These are phyloP conservation scores for Dothiorella sarmentorum DNA, from an alignment of 2,329 filamentous ascomycete genomes.

Conservation along the genomic window DNA sequence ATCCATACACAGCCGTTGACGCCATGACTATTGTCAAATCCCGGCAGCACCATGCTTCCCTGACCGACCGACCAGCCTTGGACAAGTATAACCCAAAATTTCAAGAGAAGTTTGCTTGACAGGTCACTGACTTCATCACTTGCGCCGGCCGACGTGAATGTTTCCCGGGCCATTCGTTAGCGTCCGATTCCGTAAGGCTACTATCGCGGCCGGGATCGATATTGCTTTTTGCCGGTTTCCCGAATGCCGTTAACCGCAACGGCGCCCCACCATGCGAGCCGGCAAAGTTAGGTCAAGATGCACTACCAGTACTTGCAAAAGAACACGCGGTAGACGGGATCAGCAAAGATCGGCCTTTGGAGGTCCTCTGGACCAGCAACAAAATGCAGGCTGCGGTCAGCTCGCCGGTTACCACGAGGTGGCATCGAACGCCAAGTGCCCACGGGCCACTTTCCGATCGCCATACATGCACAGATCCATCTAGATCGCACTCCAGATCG, in stretches of 20 bases:
- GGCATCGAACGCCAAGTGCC: neutral
- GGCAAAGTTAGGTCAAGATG: neutral
- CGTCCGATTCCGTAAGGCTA: neutral
- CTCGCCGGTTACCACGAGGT: neutral
- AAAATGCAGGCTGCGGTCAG: neutral
- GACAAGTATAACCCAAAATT: neutral
- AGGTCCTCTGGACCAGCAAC: neutral
- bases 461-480: constrained; percentile 1
- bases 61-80: neutral
- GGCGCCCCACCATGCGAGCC: neutral
- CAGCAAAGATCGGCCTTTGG: neutral
- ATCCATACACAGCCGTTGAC: neutral
- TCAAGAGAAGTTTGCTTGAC: neutral
- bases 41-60: neutral
- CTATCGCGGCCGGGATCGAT: neutral
- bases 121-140: neutral
- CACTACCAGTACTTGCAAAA: no score
- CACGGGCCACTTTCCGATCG: constrained; percentile 2
- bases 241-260: neutral
- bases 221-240: neutral
- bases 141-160: neutral
- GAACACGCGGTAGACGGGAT: neutral
- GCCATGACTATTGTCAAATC: neutral
- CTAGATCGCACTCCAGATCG: neutral
- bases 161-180: neutral